Conservation (phyloP, 306 rosid species). For the Vigna reflexopilosa region DNA sequence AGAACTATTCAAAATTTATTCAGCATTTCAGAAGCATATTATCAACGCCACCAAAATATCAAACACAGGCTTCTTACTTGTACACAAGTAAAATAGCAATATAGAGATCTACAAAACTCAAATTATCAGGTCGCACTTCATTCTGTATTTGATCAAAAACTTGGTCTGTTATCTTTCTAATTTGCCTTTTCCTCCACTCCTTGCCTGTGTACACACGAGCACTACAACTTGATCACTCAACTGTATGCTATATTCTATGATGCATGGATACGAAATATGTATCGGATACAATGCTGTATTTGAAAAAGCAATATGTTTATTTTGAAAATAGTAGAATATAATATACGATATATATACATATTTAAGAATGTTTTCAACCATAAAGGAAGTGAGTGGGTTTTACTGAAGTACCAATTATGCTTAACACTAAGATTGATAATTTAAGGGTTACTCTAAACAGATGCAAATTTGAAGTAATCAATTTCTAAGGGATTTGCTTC, state of each 20-base stretch:
- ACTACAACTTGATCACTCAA: conserved; percentile 8
- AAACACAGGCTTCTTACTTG: conserved; percentile 65
- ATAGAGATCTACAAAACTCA: conserved; percentile 80
- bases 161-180: conserved; percentile 67
- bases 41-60: conserved; percentile 13
- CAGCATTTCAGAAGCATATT: conserved; percentile 11
- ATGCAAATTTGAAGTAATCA: conserved; percentile 18
- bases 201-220: conserved; percentile 59
- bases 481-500: background rate
- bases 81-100: conserved; percentile 82
- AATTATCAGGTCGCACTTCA: conserved; percentile 35
- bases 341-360: no score
- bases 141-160: conserved; percentile 56
- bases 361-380: background rate
- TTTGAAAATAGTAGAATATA: no score
- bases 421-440: conserved; percentile 12
- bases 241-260: background rate
- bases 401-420: conserved; percentile 15
- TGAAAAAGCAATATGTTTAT: no score
- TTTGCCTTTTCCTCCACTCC: conserved; percentile 65
- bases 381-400: background rate
- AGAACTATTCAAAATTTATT: conserved; percentile 2
- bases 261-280: no score
- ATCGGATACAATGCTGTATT: no score
- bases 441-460: background rate